These are phyloP conservation scores for Hypericum perforatum DNA, from an alignment of 345 rosid species.

Conservation along the genomic window DNA sequence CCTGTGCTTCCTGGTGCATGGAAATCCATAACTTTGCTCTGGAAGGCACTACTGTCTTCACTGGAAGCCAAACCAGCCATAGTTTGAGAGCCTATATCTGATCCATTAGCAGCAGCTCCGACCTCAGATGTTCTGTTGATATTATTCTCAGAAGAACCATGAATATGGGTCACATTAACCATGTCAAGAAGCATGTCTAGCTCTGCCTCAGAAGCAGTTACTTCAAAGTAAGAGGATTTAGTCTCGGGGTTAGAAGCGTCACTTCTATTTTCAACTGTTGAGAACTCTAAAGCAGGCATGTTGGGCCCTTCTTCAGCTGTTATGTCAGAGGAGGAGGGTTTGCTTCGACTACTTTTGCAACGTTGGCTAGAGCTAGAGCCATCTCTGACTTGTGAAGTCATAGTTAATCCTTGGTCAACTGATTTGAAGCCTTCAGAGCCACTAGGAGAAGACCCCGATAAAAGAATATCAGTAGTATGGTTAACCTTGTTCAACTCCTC, in stretches of 20 bases:
- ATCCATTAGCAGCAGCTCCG: not conserved
- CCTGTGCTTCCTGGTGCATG: not conserved
- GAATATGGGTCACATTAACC: constrained; percentile 2
- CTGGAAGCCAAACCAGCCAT: constrained; percentile 13
- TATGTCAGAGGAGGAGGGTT: not conserved
- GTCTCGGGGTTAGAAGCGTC: constrained; percentile 1
- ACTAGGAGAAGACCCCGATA: constrained; percentile 4
- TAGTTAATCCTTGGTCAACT: constrained; percentile 11
- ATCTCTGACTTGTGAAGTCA: constrained; percentile 14
- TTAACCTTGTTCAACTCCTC: constrained; percentile 11
- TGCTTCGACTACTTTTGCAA: constrained; percentile 12
- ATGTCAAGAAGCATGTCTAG: constrained; percentile 61
- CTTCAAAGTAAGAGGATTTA: constrained; percentile 17
- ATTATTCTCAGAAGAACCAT: too few relatives aligned
- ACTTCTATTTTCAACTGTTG: too few relatives aligned
- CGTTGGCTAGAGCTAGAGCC: constrained; percentile 9
- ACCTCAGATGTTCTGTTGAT: too few relatives aligned
- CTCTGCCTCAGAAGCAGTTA: constrained; percentile 45
- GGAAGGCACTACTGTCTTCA: constrained; percentile 10
- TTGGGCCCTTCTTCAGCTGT: too few relatives aligned
- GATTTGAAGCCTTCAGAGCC: constrained; percentile 4
- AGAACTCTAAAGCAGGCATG: too few relatives aligned
- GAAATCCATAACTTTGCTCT: constrained; percentile 7
- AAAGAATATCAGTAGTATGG: constrained; percentile 1
- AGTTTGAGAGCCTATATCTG: constrained; percentile 13